Base-by-base conservation (phyloP, 2,329 filamentous ascomycete species). In the Massarina eburnea region DNA sequence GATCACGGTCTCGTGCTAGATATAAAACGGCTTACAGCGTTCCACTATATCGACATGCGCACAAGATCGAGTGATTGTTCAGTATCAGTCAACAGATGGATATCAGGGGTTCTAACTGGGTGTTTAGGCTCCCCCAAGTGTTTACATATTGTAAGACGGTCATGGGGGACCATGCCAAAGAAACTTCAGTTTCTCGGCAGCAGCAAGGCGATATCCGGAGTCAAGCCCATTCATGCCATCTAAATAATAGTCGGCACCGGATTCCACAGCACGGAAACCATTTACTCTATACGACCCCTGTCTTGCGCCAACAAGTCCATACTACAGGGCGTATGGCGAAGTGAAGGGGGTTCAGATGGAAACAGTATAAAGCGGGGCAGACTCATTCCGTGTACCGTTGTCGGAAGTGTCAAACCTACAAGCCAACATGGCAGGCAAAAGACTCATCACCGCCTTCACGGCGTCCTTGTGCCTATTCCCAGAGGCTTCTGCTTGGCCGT, bases 401-500 rank as follows among this genome's bases (percentile, higher is more conserved):
- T 10, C 19, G 12, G 18, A 12, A 33, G 26, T 35, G 27, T 35
- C 20, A 34, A 34, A 17, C 30, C 3, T 35, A 4, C 19, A 17
- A 4, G 39, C 19, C 43, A 51, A 22, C 33, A 66, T 66, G 61
- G 55, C 49, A 44, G 54, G 59, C 14, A 55, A 38, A 20, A 19
- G 49, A 27, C 39, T 57, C 26, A 17, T 61, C 30, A 58, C 55
- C 20, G 51, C 53, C 45, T 21, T 63, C 36, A 43, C 57, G 49
- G 58, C 58, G 43, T 58, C 52, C 17, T 40, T 63, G 35, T 57
- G 49, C 39, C 47, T 63, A 3, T 57, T 57, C 42, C 57, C 54
- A 8, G 44, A 48, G 21, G 44, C 48, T 29, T 52, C 46, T 18
- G 53, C 60, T 2, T 58, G 45, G 45, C 60, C 59, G 1, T 57